Evolutionary conservation across 1,284 basidiomycete species (phyloP), one percentile per base, ranked within the genome.

Genomic region (Leccinum huronense): DNA sequence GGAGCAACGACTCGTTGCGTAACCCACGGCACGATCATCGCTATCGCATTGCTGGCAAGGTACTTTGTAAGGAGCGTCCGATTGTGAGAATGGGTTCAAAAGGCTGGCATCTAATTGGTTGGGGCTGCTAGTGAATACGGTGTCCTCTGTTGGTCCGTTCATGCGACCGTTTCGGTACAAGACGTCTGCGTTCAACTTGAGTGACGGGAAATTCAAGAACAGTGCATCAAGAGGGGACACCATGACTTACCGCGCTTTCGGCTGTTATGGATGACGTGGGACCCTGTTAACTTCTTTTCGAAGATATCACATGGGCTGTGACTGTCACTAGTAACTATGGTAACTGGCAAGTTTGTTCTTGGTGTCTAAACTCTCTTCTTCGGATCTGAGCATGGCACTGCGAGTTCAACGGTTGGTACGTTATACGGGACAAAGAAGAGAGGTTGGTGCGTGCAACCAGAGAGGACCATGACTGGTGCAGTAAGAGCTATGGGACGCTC

Each of bases 291-390:
- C 94, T 76, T 88, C 76, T 60, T 76, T 79, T 70, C 86, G 86
- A 70, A 97, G 91, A 75, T 91, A 97, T 88, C 91, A 95, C 77
- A 92, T 89, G 0, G 10, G 94, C 91, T 48, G 80, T 75, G 56
- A 93, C 68, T 0, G 95, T 97, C 67, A 97, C 84, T 30, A 93
- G 23, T 27, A 27, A 27, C 51, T 58, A 86, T 75, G 0, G 90
- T 91, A 38, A 88, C 86, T 88, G 68, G 91, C 84, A 65, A 89
- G 83, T 65, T 78, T 85, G 69, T 84, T 84, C 64, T 80, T 80
- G 4, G 69, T 79, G 64, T 8, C 76, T 60, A 77, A 69, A 1
- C 79, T 69, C 31, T 85, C 86, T 80, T 60, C 23, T 34, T 48
- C n/a, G 51, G 57, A 51, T 75, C 23, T 27, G 16, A 67, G 45